phyloP scores from a whole-genome alignment of 2,329 filamentous ascomycete genomes.

The Emmonsiellopsis sp. region DNA sequence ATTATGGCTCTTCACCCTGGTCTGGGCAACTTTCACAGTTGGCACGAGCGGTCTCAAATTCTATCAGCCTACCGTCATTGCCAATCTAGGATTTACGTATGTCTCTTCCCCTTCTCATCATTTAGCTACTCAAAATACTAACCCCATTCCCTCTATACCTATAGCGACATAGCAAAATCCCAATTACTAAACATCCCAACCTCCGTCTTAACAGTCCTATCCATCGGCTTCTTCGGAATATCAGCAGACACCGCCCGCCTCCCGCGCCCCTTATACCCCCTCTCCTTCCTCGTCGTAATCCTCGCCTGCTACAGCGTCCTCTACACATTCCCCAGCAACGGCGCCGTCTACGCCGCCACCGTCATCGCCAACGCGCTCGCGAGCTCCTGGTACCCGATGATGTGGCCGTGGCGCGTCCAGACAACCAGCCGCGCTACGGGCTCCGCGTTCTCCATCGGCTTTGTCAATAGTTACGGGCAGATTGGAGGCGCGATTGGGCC shows the following conservation, averaged over 20 bases:
- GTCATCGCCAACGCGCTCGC: conserved; percentile 36
- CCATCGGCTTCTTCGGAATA: conserved; percentile 35
- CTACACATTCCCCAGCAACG: conserved; percentile 36
- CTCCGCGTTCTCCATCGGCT: conserved; percentile 42
- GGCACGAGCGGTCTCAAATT: conserved; percentile 31
- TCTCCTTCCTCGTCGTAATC: conserved; percentile 35
- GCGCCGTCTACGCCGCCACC: conserved; percentile 40
- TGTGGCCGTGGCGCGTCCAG: conserved; percentile 46
- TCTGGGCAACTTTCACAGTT: conserved; percentile 40
- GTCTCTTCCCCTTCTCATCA: too few species aligned
- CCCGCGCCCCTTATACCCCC: conserved; percentile 36
- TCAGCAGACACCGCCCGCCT: conserved; percentile 35
- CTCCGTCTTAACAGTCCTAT: conserved; percentile 31
- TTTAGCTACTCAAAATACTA: too few species aligned
- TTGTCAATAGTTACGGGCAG: conserved; percentile 43
- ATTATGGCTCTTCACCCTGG: conserved; percentile 37
- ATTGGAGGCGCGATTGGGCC: conserved; percentile 41
- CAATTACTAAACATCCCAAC: conserved; percentile 44
- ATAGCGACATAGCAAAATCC: conserved; percentile 35
- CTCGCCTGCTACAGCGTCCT: conserved; percentile 38
- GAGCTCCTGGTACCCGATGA: conserved; percentile 38
- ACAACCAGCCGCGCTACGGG: conserved; percentile 39
- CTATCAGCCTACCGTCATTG: too few species aligned
- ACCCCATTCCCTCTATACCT: conserved; percentile 18
- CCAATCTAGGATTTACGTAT: too few species aligned